Conservation (phyloP, 805 yeast genomes). For the Grigorovia humatica region DNA sequence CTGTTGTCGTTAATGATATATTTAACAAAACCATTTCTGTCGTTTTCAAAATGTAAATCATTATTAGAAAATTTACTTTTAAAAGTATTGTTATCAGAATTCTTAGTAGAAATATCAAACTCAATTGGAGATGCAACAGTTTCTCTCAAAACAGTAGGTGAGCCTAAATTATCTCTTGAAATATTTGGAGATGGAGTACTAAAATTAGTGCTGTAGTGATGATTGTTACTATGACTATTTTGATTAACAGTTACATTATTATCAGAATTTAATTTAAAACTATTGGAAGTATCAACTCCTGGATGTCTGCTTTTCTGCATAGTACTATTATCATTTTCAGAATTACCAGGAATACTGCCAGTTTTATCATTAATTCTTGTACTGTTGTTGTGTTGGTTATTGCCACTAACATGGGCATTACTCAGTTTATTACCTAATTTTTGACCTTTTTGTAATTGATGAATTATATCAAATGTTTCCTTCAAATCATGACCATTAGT, state of each 20-base stretch:
- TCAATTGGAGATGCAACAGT: background rate
- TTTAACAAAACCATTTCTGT: slow-evolving; percentile 7
- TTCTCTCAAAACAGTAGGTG: background rate
- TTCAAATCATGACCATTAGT: background rate
- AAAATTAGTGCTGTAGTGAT: background rate
- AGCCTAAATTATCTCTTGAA: background rate
- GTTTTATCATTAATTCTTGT: background rate
- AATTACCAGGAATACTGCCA: background rate
- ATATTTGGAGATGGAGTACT: background rate
- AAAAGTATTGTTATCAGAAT: background rate
- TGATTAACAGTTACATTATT: too few relatives aligned
- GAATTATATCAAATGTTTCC: slow-evolving; percentile 14
- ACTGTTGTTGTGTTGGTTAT: background rate
- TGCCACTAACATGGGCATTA: background rate
- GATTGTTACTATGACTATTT: slow-evolving; percentile 7
- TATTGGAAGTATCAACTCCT: background rate
- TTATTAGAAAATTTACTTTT: background rate
- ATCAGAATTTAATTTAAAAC: too few relatives aligned
- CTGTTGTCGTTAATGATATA: background rate
- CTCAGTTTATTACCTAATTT: background rate
- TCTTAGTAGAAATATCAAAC: background rate
- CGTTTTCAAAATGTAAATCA: background rate
- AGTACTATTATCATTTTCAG: background rate
- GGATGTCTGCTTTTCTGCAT: slow-evolving; percentile 1
- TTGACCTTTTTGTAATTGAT: slow-evolving; percentile 1